Evolutionary conservation across 176 grass and related monocot genomes (phyloP), one percentile per base, ranked within the genome.

Genomic region (Avena atlantica): DNA sequence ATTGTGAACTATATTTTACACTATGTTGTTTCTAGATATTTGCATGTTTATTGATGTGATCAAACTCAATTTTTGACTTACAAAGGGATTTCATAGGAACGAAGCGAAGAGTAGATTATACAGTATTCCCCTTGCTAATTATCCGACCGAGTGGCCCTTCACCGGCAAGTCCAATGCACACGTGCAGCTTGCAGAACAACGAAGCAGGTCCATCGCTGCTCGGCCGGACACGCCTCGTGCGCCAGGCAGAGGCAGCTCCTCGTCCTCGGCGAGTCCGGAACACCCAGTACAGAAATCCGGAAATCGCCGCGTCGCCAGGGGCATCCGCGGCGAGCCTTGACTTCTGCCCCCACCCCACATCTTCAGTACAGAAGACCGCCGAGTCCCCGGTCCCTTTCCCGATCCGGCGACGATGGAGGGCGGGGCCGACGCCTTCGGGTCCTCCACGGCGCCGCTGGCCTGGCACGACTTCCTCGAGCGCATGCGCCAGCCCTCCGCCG

Each of bases 401-500:
- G 77, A 91, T 88, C 81, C 70, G 78, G 70, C 78, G 42, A 70
- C 87, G 73, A 96, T 99, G 97, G 97, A 99, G 61, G 89, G 92
- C 40, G 74, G 86, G 64, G 89, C 88, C 73, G 93, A 96, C 60
- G 89, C 79, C 87, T 95, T 94, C 82, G 90, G 84, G 34, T 92
- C 93, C 63, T 89, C 92, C 49, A 88, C 92, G 51, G 92, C 94
- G 58, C 93, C 97, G 56, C 94, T 94, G 45, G 91, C 93, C 15
- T 98, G 97, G 97, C 97, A 98, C 85, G 94, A 98, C 67, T 98
- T 98, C 90, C 87, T 98, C 19, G 97, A 96, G 83, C 90, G 97
- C 78, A 98, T 98, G 97, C 94, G 97, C 36, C 94, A 98, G 55
- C 97, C 97, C 70, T 96, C 97, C 83, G 97, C 97, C 36, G 87